Conservation (phyloP, 306 rosid genomes). For the Quercus aquifolioides region DNA sequence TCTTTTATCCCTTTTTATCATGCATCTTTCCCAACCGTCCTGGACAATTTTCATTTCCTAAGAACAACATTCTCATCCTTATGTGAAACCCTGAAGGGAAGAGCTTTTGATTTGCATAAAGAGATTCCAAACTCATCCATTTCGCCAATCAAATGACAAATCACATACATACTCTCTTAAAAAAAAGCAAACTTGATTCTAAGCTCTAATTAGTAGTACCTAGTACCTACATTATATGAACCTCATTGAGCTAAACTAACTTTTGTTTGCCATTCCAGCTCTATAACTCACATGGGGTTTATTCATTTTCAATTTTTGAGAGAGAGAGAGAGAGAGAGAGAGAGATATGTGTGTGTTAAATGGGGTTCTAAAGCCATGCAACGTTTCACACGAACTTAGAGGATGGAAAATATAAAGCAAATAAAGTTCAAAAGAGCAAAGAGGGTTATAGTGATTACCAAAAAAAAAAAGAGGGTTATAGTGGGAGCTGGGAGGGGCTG, state of each 20-base stretch:
- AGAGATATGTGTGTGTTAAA: slow-evolving; percentile 13
- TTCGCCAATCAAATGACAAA: slow-evolving; percentile 34
- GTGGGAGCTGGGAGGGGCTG: slow-evolving; percentile 16
- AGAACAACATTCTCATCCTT: slow-evolving; percentile 29
- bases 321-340: slow-evolving; percentile 13
- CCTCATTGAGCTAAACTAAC: slow-evolving; percentile 8
- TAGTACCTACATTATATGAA: slow-evolving; percentile 7
- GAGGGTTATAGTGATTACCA: slow-evolving; percentile 13
- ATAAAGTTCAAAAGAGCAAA: slow-evolving; percentile 24
- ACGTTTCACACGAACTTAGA: slow-evolving; percentile 72
- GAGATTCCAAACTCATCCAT: slow-evolving; percentile 75
- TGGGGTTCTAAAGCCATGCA: slow-evolving; percentile 69
- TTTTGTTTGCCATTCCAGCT: slow-evolving; percentile 22
- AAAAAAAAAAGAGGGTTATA: slow-evolving; percentile 10
- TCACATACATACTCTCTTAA: slow-evolving; percentile 1
- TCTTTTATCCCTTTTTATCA: slow-evolving; percentile 35
- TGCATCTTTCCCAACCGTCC: slow-evolving; percentile 25
- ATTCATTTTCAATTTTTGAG: slow-evolving; percentile 10
- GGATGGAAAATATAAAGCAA: slow-evolving; percentile 34
- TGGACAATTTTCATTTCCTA: slow-evolving; percentile 30
- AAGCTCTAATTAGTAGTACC: slow-evolving; percentile 11
- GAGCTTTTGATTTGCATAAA: slow-evolving; percentile 54
- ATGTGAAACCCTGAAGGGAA: slow-evolving; percentile 12
- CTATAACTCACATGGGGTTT: slow-evolving; percentile 33
- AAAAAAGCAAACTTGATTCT: slow-evolving; percentile 24